phyloP scores from a whole-genome alignment of 495 filamentous ascomycete genomes.

The Hypoxylon cercidicola region DNA sequence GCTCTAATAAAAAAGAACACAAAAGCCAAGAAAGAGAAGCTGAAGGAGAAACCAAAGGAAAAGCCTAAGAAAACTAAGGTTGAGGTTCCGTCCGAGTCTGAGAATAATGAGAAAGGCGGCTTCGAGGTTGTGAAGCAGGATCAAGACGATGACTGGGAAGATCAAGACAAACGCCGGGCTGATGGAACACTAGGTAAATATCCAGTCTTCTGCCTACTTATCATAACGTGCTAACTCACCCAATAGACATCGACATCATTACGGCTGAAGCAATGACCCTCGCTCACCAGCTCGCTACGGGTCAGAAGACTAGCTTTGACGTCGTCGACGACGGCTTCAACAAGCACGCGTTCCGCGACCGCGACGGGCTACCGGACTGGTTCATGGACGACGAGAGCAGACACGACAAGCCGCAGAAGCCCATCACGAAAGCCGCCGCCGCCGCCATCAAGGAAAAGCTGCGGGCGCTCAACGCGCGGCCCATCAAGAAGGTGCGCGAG shows the following conservation, averaged over 20 bases:
- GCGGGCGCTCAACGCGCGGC: constrained; percentile 92
- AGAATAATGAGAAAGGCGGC: constrained; percentile 57
- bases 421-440: constrained; percentile 89
- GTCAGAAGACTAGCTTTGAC: constrained; percentile 79
- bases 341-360: constrained; percentile 88
- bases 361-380: constrained; percentile 95
- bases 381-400: constrained; percentile 92
- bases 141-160: constrained; percentile 72
- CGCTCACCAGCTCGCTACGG: constrained; percentile 90
- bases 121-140: constrained; percentile 66
- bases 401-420: constrained; percentile 85
- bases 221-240: constrained; percentile 42
- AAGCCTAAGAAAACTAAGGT: constrained; percentile 43
- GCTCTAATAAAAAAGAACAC: constrained; percentile 20
- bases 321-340: constrained; percentile 92
- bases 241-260: constrained; percentile 94
- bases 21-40: constrained; percentile 40
- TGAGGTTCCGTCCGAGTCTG: constrained; percentile 46
- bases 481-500: constrained; percentile 99
- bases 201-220: not conserved
- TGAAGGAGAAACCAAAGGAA: constrained; percentile 38
- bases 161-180: constrained; percentile 70
- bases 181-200: constrained; percentile 75
- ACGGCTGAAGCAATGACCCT: constrained; percentile 99
- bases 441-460: constrained; percentile 95